These are phyloP conservation scores for Teratosphaeriaceae sp. DNA, from an alignment of 2,329 filamentous ascomycete genomes.

Conservation along the genomic window DNA sequence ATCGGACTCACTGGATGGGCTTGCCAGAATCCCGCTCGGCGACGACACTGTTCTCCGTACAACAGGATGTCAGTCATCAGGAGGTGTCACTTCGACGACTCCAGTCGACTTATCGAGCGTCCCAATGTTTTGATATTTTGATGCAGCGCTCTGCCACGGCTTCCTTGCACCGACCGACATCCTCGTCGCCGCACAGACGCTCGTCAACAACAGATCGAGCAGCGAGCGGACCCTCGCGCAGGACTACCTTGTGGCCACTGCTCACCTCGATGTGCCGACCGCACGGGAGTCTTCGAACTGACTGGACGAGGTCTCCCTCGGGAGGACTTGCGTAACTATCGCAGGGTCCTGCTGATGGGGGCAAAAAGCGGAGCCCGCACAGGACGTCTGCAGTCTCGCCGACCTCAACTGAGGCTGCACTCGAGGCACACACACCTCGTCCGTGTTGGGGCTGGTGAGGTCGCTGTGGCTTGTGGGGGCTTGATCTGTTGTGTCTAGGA, in stretches of 20 bases:
- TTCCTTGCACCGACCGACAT: too few species aligned
- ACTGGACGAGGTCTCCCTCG: slow-evolving; percentile 11
- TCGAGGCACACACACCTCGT: slow-evolving; percentile 13
- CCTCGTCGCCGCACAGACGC: slow-evolving; percentile 12
- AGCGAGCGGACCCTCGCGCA: slow-evolving; percentile 19
- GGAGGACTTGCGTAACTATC: background rate
- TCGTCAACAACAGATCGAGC: slow-evolving; percentile 24
- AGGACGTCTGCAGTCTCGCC: slow-evolving; percentile 9
- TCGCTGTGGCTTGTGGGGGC: too few species aligned
- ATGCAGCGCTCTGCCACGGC: slow-evolving; percentile 21
- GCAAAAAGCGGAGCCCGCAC: slow-evolving; percentile 3
- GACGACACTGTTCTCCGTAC: background rate
- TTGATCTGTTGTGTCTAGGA: too few species aligned
- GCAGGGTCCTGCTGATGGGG: too few species aligned
- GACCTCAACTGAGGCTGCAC: slow-evolving; percentile 11
- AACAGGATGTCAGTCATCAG: too few species aligned
- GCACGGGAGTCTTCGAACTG: slow-evolving; percentile 5
- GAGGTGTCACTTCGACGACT: too few species aligned
- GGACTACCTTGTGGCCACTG: slow-evolving; percentile 11
- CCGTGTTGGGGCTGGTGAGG: slow-evolving; percentile 9
- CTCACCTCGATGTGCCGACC: too few species aligned
- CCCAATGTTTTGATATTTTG: slow-evolving; percentile 9
- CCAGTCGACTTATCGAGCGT: too few species aligned
- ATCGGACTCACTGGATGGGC: slow-evolving; percentile 10
- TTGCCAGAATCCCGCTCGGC: too few species aligned